phyloP scores from a whole-genome alignment of 2,329 filamentous ascomycete genomes.

The Myriosclerotinia curreyana region DNA sequence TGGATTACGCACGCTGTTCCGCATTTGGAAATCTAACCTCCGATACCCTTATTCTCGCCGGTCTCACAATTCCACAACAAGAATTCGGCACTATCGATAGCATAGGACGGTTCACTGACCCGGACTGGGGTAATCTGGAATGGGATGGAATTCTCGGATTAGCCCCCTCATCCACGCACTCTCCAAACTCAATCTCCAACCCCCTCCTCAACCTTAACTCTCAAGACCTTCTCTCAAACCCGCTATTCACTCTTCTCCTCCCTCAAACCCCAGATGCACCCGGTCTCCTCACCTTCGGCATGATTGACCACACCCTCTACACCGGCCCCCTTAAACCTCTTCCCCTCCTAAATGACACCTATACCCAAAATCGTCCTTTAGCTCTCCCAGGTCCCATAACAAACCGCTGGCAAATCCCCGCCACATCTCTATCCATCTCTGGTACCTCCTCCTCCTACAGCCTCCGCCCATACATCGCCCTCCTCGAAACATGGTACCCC shows the following conservation, averaged over 20 bases:
- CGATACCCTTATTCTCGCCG: conserved; percentile 7
- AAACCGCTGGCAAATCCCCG: conserved; percentile 10
- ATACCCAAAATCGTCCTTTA: neutral
- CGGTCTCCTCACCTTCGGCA: conserved; percentile 11
- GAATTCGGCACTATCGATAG: conserved; percentile 10
- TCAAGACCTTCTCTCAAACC: neutral
- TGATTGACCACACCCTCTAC: conserved; percentile 2
- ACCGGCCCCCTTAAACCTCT: neutral
- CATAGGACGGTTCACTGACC: conserved; percentile 1
- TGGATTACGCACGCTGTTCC: conserved; percentile 11
- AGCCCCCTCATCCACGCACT: neutral
- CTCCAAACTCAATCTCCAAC: neutral
- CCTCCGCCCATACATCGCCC: neutral
- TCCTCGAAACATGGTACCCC: conserved; percentile 11
- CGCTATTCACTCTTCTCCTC: conserved; percentile 14
- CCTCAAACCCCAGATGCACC: neutral
- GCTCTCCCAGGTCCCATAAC: neutral
- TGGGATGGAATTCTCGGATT: conserved; percentile 20
- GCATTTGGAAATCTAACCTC: conserved; percentile 3
- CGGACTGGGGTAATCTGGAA: conserved; percentile 17
- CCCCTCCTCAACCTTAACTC: conserved; percentile 2
- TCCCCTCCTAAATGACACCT: neutral
- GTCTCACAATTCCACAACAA: conserved; percentile 3
- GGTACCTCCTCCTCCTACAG: neutral
- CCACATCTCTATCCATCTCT: conserved; percentile 2